Percentiles rank a stretch among this genome's conserved stretches.
Evolutionary conservation across 2,329 filamentous ascomycete species (phyloP).

Genomic region (Clonostachys rosea): DNA sequence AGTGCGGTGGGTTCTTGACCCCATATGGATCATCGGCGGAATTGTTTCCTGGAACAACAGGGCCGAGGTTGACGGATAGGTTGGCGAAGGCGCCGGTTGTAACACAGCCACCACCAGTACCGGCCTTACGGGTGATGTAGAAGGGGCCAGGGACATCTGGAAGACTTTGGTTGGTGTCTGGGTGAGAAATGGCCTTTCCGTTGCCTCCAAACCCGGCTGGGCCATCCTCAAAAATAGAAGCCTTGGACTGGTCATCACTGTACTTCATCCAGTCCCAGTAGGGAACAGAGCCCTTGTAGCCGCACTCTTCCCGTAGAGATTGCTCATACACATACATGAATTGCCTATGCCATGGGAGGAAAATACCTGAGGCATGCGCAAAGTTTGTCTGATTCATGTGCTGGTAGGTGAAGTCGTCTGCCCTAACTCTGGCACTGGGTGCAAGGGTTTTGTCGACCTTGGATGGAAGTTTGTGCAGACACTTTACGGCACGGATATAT

Average conservation of each 20-base stretch:
- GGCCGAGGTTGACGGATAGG: conserved; percentile 25
- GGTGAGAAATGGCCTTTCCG: conserved; percentile 26
- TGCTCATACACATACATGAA: conserved; percentile 12
- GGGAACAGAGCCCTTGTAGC: conserved; percentile 21
- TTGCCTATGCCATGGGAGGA: conserved; percentile 36
- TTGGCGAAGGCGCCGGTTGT: conserved; percentile 35
- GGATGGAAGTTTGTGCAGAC: conserved; percentile 24
- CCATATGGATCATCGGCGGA: conserved; percentile 15
- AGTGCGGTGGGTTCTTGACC: conserved; percentile 27
- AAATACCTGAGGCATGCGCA: conserved; percentile 22
- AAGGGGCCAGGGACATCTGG: conserved; percentile 13
- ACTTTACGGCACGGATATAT: conserved; percentile 35
- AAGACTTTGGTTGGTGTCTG: conserved; percentile 13
- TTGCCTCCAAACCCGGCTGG: conserved; percentile 39
- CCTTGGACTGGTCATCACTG: conserved; percentile 32
- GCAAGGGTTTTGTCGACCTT: conserved; percentile 18
- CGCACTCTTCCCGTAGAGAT: conserved; percentile 18
- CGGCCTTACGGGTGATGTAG: conserved; percentile 17
- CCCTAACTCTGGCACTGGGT: conserved; percentile 26
- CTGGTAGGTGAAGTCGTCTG: conserved; percentile 31
- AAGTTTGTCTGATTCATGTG: conserved; percentile 30
- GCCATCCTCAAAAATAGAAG: conserved; percentile 47
- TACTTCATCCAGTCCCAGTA: conserved; percentile 47
- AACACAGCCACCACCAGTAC: conserved; percentile 47
- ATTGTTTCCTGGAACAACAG: conserved; percentile 12